Percentiles rank a stretch among this genome's conserved stretches.
phyloP scores from a whole-genome alignment of 768 basidiomycete genomes.

The Porphyrellus cyaneotinctus region DNA sequence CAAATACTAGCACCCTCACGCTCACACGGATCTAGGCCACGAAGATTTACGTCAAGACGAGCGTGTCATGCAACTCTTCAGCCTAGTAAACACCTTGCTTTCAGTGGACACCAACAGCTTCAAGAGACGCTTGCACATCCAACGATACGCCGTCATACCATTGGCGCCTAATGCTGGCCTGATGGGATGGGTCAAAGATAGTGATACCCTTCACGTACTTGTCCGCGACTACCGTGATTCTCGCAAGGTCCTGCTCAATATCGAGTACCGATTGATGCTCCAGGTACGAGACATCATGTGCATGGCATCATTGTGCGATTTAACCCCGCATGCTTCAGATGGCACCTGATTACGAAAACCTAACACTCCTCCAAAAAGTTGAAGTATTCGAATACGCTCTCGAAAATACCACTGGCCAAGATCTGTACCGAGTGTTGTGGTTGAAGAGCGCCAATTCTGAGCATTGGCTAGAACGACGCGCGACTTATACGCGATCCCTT shows the following conservation, averaged over 20 bases:
- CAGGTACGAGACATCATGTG: conserved; percentile 83
- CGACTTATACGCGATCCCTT: conserved; percentile 92
- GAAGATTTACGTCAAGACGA: conserved; percentile 99
- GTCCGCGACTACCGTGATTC: conserved; percentile 96
- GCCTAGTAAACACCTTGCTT: conserved; percentile 92
- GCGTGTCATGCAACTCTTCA: conserved; percentile 98
- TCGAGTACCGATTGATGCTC: conserved; percentile 97
- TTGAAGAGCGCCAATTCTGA: conserved; percentile 93
- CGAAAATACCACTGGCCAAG: conserved; percentile 97
- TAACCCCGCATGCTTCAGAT: conserved; percentile 51
- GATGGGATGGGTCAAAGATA: conserved; percentile 92
- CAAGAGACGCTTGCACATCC: conserved; percentile 93
- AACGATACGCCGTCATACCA: conserved; percentile 88
- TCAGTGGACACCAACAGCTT: conserved; percentile 92
- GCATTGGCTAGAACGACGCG: conserved; percentile 95
- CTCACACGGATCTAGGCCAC: conserved; percentile 57
- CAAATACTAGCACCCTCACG: not conserved
- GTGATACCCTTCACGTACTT: conserved; percentile 92
- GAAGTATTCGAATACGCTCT: conserved; percentile 99
- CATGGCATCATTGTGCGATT: conserved; percentile 17
- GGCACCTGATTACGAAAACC: conserved; percentile 97
- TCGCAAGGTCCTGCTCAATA: conserved; percentile 93
- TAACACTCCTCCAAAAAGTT: conserved; percentile 93
- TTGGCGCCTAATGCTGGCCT: conserved; percentile 94
- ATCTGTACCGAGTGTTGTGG: conserved; percentile 95